Percentiles rank a stretch among this genome's conserved stretches.
Conservation (phyloP, 805 yeast genomes). For the Candida andamanensis region DNA sequence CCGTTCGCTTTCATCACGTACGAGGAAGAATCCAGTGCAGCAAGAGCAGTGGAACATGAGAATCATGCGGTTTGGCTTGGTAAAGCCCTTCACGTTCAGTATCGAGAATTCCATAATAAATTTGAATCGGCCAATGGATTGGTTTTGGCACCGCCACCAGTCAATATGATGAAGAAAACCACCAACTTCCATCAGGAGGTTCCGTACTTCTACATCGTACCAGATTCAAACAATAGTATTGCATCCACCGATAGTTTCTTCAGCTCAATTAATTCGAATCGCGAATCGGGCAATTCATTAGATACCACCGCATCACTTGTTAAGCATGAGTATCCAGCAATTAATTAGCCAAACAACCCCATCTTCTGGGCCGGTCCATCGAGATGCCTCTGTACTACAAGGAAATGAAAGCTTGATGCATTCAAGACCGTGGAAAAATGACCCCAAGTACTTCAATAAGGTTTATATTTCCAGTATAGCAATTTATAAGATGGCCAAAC, state of each 20-base stretch:
- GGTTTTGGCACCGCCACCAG: conserved; percentile 74
- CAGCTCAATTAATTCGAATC: too few species aligned
- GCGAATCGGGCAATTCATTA: too few species aligned
- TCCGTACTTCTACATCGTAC: too few species aligned
- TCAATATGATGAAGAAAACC: conserved; percentile 38
- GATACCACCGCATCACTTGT: too few species aligned
- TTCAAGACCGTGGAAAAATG: conserved; percentile 49
- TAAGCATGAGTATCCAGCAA: too few species aligned
- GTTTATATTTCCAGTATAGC: conserved; percentile 69
- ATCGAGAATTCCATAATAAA: conserved; percentile 49
- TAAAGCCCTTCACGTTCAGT: conserved; percentile 81
- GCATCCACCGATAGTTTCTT: too few species aligned
- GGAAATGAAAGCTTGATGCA: conserved; percentile 4
- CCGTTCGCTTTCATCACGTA: conserved; percentile 73
- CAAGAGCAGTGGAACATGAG: conserved; percentile 80
- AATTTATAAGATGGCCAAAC: conserved; percentile 67
- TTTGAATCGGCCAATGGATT: background rate
- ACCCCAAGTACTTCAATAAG: conserved; percentile 56
- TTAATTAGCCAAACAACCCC: too few species aligned
- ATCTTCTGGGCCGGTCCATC: too few species aligned
- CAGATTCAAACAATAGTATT: too few species aligned
- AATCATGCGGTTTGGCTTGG: conserved; percentile 72
- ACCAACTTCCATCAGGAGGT: background rate
- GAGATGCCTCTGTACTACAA: too few species aligned
- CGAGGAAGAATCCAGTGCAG: conserved; percentile 66